Evolutionary conservation across 1,284 basidiomycete genomes (phyloP).

Genomic region (Ustilago xerochloae): DNA sequence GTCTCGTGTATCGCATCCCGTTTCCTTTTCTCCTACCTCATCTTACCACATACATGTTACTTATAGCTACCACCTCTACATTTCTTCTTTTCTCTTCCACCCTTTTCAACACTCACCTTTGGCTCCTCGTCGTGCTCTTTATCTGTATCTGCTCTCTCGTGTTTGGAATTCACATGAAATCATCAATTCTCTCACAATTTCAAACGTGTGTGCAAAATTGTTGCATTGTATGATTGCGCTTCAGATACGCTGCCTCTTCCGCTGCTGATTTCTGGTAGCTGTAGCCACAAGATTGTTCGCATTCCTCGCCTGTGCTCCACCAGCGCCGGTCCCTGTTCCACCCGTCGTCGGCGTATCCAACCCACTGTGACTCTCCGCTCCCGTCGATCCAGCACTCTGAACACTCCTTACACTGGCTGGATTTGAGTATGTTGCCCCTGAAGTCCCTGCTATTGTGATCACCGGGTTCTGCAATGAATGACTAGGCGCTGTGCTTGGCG

Average conservation of each 20-base stretch:
- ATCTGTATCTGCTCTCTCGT: constrained; percentile 17
- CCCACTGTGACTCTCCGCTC: neutral
- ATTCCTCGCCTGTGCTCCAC: neutral
- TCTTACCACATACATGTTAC: neutral
- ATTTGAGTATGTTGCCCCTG: constrained; percentile 1
- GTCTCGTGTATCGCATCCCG: neutral
- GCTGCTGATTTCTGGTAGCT: constrained; percentile 38
- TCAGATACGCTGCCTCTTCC: constrained; percentile 43
- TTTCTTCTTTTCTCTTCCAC: neutral
- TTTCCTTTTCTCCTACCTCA: neutral
- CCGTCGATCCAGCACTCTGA: constrained; percentile 6
- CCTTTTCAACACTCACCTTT: neutral
- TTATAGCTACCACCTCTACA: neutral
- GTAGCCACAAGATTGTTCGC: constrained; percentile 29
- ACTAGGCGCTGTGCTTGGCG: constrained; percentile 9
- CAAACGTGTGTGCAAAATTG: neutral
- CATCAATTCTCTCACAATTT: constrained; percentile 7
- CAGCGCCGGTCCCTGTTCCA: neutral
- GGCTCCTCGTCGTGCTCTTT: constrained; percentile 10
- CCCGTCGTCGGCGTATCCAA: constrained; percentile 4
- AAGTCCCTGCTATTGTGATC: constrained; percentile 17
- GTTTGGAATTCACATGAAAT: constrained; percentile 14
- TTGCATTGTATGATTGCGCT: neutral
- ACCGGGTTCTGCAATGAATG: constrained; percentile 7
- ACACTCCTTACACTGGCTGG: constrained; percentile 13